phyloP scores from a whole-genome alignment of 805 yeast species.

The Ogataea chonburiensis region DNA sequence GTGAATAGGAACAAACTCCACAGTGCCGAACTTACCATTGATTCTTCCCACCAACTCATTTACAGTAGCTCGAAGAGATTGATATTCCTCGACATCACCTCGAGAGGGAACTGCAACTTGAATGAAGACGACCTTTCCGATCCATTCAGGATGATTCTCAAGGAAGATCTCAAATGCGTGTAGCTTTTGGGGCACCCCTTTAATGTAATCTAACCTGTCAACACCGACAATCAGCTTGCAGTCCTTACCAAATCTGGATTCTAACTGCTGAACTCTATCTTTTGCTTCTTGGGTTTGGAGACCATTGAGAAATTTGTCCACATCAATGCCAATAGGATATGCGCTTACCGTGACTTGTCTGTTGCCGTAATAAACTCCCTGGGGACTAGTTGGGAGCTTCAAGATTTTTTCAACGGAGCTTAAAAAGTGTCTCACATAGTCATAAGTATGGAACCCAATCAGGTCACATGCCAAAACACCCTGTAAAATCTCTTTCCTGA shows the following conservation, averaged over 20 bases:
- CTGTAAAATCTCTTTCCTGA: slow-evolving; percentile 82
- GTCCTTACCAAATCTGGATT: slow-evolving; percentile 61
- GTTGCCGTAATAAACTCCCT: slow-evolving; percentile 78
- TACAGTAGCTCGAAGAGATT: slow-evolving; percentile 86
- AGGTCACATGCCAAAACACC: slow-evolving; percentile 94
- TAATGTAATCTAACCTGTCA: slow-evolving; percentile 92
- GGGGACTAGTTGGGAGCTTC: slow-evolving; percentile 81
- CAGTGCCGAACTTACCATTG: slow-evolving; percentile 94
- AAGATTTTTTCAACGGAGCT: slow-evolving; percentile 85
- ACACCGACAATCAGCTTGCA: slow-evolving; percentile 92
- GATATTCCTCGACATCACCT: slow-evolving; percentile 98
- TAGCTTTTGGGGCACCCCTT: slow-evolving; percentile 96
- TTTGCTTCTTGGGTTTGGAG: slow-evolving; percentile 61
- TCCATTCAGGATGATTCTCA: slow-evolving; percentile 95
- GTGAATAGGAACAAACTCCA: slow-evolving; percentile 96
- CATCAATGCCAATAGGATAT: slow-evolving; percentile 98
- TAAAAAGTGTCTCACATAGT: slow-evolving; percentile 93
- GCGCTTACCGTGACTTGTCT: slow-evolving; percentile 87
- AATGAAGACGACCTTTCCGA: slow-evolving; percentile 91
- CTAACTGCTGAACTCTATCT: slow-evolving; percentile 61
- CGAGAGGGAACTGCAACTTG: slow-evolving; percentile 98
- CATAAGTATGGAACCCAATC: slow-evolving; percentile 98
- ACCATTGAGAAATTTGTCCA: slow-evolving; percentile 84
- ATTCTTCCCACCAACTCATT: slow-evolving; percentile 96
- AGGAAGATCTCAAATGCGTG: slow-evolving; percentile 95